Conservation (phyloP, 2,329 filamentous ascomycete species). For the Aspergillus luchuensis region DNA sequence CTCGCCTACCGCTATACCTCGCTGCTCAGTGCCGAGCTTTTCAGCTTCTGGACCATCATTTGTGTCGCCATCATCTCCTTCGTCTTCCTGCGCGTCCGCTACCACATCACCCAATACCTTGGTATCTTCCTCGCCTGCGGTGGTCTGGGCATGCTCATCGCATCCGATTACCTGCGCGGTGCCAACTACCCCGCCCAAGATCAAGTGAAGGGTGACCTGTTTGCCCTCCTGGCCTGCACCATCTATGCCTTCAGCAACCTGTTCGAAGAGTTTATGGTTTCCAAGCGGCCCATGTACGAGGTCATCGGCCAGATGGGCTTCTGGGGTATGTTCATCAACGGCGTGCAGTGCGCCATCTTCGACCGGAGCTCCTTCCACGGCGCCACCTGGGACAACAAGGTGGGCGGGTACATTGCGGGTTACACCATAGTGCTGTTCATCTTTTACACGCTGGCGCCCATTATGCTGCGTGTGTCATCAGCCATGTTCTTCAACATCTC, state of each 20-base stretch:
- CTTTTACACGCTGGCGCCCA: slow-evolving; percentile 84
- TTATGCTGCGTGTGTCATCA: slow-evolving; percentile 85
- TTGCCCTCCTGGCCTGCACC: slow-evolving; percentile 82
- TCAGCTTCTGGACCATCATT: slow-evolving; percentile 98
- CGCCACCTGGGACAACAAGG: slow-evolving; percentile 65
- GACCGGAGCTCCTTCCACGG: slow-evolving; percentile 71
- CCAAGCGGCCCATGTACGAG: slow-evolving; percentile 82
- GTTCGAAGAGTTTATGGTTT: slow-evolving; percentile 90
- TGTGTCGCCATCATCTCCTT: slow-evolving; percentile 86
- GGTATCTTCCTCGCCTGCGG: slow-evolving; percentile 89
- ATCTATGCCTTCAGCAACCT: slow-evolving; percentile 89
- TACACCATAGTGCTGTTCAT: slow-evolving; percentile 80
- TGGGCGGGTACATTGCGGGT: slow-evolving; percentile 80
- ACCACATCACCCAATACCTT: slow-evolving; percentile 78
- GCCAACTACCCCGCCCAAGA: slow-evolving; percentile 64
- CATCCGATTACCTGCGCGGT: slow-evolving; percentile 78
- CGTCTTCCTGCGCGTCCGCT: slow-evolving; percentile 51
- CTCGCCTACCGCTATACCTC: slow-evolving; percentile 90
- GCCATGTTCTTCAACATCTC: slow-evolving; percentile 97
- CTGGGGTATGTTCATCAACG: slow-evolving; percentile 87
- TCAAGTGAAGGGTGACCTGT: slow-evolving; percentile 85
- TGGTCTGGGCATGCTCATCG: slow-evolving; percentile 83
- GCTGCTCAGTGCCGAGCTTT: slow-evolving; percentile 84
- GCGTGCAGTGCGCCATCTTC: slow-evolving; percentile 85
- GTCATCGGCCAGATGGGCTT: slow-evolving; percentile 87